phyloP scores from a whole-genome alignment of 1,139 yeast species.

The Wickerhamomyces sp. region DNA sequence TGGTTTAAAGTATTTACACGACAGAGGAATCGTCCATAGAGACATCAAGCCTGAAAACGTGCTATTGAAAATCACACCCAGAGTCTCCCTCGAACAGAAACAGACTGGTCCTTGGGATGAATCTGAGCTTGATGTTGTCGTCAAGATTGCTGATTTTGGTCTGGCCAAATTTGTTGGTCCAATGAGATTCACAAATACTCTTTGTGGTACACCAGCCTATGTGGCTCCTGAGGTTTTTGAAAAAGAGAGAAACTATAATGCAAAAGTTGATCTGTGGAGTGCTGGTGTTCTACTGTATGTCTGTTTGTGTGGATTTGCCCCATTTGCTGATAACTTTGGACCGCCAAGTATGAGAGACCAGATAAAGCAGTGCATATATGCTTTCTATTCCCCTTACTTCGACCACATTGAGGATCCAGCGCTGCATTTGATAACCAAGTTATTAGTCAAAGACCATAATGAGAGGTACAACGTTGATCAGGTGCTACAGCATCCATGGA shows the following conservation, averaged over 20 bases:
- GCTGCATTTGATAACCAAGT: conserved; percentile 56
- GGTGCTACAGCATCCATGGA: conserved; percentile 56
- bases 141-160: conserved; percentile 80
- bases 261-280: conserved; percentile 77
- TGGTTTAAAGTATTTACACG: conserved; percentile 61
- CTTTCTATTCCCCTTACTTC: conserved; percentile 79
- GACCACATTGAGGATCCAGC: conserved; percentile 62
- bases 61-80: conserved; percentile 51
- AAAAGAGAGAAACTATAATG: conserved; percentile 50
- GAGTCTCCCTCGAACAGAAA: conserved; percentile 31
- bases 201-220: conserved; percentile 82
- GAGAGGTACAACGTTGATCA: conserved; percentile 47
- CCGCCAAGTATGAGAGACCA: conserved; percentile 79
- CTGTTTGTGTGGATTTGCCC: conserved; percentile 80
- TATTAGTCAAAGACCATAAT: conserved; percentile 54
- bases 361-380: conserved; percentile 58
- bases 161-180: conserved; percentile 78
- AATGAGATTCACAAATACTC: conserved; percentile 64
- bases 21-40: conserved; percentile 62
- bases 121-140: conserved; percentile 55
- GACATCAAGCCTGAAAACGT: conserved; percentile 80
- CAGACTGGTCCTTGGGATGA: conserved; percentile 72
- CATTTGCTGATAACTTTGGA: conserved; percentile 74
- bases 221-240: conserved; percentile 74
- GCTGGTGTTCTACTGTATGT: conserved; percentile 73